Evolutionary conservation across 2,329 filamentous ascomycete genomes (phyloP).

Genomic region (Didymella exigua): DNA sequence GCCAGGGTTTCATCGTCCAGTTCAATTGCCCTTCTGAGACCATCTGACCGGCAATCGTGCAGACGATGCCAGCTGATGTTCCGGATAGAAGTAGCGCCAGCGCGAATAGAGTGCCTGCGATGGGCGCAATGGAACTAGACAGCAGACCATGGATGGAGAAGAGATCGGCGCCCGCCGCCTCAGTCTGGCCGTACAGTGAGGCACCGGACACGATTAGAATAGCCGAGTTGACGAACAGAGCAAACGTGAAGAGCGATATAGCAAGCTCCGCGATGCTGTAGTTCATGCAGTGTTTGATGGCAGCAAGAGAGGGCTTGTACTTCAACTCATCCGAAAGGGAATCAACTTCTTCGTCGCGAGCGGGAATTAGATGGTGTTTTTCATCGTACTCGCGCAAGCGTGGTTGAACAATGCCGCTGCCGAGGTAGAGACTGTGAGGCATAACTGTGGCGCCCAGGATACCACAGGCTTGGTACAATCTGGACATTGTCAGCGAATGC

Average conservation of each 20-base stretch:
- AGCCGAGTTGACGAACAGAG: constrained; percentile 81
- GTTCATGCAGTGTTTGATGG: constrained; percentile 75
- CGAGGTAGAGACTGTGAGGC: constrained; percentile 65
- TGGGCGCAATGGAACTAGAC: constrained; percentile 69
- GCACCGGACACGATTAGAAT: constrained; percentile 84
- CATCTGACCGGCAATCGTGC: constrained; percentile 90
- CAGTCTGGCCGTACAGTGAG: constrained; percentile 66
- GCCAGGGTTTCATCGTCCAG: constrained; percentile 77
- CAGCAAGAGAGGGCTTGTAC: constrained; percentile 73
- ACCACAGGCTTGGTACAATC: constrained; percentile 68
- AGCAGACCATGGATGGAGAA: constrained; percentile 82
- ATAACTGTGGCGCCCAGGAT: constrained; percentile 76
- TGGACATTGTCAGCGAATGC: constrained; percentile 26
- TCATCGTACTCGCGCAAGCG: constrained; percentile 50
- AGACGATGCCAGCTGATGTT: constrained; percentile 81
- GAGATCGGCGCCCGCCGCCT: constrained; percentile 73
- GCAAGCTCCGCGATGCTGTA: constrained; percentile 74
- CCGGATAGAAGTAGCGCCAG: constrained; percentile 80
- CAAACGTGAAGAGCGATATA: constrained; percentile 79
- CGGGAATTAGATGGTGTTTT: constrained; percentile 9
- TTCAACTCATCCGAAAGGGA: constrained; percentile 51
- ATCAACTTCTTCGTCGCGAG: constrained; percentile 16
- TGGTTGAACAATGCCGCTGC: constrained; percentile 62
- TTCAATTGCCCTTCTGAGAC: constrained; percentile 81
- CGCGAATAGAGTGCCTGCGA: constrained; percentile 82